Evolutionary conservation across 257 asterid genomes (phyloP).

Genomic region (Primulina eburnea): DNA sequence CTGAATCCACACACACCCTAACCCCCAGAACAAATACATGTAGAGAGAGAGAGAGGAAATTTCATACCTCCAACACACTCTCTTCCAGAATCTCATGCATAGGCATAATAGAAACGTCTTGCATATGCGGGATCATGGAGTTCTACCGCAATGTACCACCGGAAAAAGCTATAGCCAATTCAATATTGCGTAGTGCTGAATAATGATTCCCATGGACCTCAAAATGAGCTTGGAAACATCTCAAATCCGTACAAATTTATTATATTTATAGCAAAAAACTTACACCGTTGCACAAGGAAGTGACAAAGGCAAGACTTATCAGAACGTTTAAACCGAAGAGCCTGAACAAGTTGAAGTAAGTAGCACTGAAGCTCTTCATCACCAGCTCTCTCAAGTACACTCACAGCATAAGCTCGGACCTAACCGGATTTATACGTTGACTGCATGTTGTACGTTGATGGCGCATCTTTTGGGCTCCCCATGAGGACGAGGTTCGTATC

Average conservation of each 20-base stretch:
- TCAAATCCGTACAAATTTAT: constrained; percentile 24
- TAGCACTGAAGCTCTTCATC: constrained; percentile 99
- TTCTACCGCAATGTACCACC: constrained; percentile 98
- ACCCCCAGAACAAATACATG: not conserved
- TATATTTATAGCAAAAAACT: constrained; percentile 35
- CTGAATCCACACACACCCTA: too few relatives aligned
- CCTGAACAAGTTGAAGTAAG: constrained; percentile 97
- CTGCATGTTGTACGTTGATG: too few relatives aligned
- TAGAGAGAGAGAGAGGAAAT: not conserved
- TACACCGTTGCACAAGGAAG: constrained; percentile 96
- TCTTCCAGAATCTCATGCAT: constrained; percentile 90
- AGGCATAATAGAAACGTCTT: constrained; percentile 82
- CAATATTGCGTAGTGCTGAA: constrained; percentile 85
- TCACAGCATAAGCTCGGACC: constrained; percentile 97
- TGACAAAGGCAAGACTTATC: constrained; percentile 89
- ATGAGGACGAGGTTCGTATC: too few relatives aligned
- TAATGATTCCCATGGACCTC: constrained; percentile 8
- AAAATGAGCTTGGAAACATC: constrained; percentile 18
- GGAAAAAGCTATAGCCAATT: constrained; percentile 97
- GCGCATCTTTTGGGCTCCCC: too few relatives aligned
- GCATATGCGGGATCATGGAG: constrained; percentile 95
- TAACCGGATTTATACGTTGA: too few relatives aligned
- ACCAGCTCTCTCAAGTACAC: constrained; percentile 95
- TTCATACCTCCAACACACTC: constrained; percentile 76
- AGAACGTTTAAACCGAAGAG: constrained; percentile 96